Conservation (phyloP, 1,284 basidiomycete genomes). For the Gomphus bonarii region DNA sequence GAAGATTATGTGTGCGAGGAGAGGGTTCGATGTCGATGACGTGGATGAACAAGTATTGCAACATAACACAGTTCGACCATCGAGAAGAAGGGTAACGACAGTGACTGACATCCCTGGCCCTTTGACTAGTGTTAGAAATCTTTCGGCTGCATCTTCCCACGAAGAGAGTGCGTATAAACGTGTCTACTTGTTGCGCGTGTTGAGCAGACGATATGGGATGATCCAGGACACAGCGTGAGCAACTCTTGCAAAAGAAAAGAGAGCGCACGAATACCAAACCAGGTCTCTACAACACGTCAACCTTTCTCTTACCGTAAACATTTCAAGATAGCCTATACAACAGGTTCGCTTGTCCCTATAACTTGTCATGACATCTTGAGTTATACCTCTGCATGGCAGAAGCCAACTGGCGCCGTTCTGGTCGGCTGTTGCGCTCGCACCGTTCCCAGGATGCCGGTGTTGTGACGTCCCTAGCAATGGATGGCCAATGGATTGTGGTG, state of each 20-base stretch:
- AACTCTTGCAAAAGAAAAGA: not conserved
- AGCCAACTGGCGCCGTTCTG: conserved; percentile 75
- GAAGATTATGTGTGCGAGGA: conserved; percentile 66
- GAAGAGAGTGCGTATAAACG: not conserved
- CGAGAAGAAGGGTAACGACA: not conserved
- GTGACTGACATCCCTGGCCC: not conserved
- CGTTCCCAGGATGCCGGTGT: conserved; percentile 65
- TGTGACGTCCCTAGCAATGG: conserved; percentile 82
- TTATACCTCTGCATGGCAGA: conserved; percentile 3
- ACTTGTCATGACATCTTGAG: not conserved
- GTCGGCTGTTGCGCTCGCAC: conserved; percentile 66
- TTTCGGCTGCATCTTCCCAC: not conserved
- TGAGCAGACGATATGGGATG: not conserved
- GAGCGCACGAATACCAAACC: not conserved
- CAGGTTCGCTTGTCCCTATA: conserved; percentile 36
- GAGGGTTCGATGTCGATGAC: conserved; percentile 35
- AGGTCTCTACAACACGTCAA: not conserved
- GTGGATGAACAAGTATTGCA: conserved; percentile 12
- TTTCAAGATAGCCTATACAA: conserved; percentile 72
- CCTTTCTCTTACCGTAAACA: conserved; percentile 54
- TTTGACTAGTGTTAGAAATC: not conserved
- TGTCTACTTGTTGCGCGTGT: not conserved
- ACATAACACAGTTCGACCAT: not conserved
- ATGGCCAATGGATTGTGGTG: conserved; percentile 79
- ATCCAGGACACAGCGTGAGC: not conserved